phyloP scores from a whole-genome alignment of 352 stramenopile genomes.

The Pythium plurisporium region DNA sequence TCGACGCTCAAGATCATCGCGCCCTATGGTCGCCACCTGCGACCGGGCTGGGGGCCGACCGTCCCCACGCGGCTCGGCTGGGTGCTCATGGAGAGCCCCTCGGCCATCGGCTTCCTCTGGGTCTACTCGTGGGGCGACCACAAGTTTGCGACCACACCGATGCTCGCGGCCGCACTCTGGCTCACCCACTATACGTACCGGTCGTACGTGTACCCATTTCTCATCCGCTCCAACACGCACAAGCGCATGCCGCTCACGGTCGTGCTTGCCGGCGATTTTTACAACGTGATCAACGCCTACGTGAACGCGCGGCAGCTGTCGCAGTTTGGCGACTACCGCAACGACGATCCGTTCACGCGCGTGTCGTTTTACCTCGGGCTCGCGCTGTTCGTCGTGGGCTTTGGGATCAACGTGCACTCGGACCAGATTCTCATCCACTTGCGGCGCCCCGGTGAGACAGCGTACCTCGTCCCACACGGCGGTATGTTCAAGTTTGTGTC shows the following conservation, averaged over 20 bases:
- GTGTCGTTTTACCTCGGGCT: slow-evolving; percentile 52
- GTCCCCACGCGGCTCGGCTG: slow-evolving; percentile 55
- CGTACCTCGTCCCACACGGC: slow-evolving; percentile 53
- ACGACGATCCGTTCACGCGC: slow-evolving; percentile 28
- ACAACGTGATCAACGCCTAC: slow-evolving; percentile 72
- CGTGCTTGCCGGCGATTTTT: slow-evolving; percentile 45
- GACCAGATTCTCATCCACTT: slow-evolving; percentile 68
- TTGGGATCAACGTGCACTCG: slow-evolving; percentile 62
- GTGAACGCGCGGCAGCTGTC: slow-evolving; percentile 65
- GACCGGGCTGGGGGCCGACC: slow-evolving; percentile 50
- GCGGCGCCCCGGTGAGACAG: slow-evolving; percentile 47
- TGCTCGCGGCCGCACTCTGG: slow-evolving; percentile 56
- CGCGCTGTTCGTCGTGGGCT: slow-evolving; percentile 42
- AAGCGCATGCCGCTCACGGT: slow-evolving; percentile 65
- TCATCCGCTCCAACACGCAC: slow-evolving; percentile 43
- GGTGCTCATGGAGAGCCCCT: slow-evolving; percentile 71
- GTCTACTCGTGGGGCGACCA: slow-evolving; percentile 45
- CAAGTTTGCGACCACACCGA: slow-evolving; percentile 28
- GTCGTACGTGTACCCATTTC: slow-evolving; percentile 64
- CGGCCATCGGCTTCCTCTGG: slow-evolving; percentile 52
- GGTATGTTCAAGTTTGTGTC: slow-evolving; percentile 70
- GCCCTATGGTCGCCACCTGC: slow-evolving; percentile 55
- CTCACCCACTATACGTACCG: slow-evolving; percentile 65
- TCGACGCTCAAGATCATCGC: slow-evolving; percentile 52
- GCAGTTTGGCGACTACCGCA: slow-evolving; percentile 50